Evolutionary conservation across 176 grass and related monocot genomes (phyloP).

Genomic region (Aegilops speltoides): DNA sequence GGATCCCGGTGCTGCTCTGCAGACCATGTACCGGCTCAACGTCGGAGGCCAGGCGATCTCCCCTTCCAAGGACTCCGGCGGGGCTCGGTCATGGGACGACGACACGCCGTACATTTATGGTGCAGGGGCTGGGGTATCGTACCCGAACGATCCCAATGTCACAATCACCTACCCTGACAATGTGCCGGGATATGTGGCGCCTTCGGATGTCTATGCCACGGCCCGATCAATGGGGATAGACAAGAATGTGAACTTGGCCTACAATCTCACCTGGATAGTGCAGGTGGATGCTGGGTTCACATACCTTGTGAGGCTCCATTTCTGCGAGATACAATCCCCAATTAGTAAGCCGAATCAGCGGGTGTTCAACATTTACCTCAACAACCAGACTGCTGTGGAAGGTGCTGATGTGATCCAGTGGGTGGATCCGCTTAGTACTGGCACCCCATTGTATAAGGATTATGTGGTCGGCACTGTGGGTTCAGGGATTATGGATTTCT

Average conservation of each 20-base stretch:
- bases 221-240: conserved; percentile 82
- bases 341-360: conserved; percentile 51
- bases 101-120: conserved; percentile 65
- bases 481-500: conserved; percentile 57
- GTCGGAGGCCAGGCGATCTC: conserved; percentile 71
- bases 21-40: conserved; percentile 87
- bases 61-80: conserved; percentile 58
- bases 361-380: conserved; percentile 74
- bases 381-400: conserved; percentile 51
- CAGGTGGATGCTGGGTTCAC: conserved; percentile 75
- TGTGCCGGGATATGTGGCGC: conserved; percentile 61
- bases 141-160: conserved; percentile 60
- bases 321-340: conserved; percentile 78
- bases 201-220: conserved; percentile 63
- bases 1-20: conserved; percentile 33
- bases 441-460: conserved; percentile 59
- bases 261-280: conserved; percentile 79
- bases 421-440: conserved; percentile 3
- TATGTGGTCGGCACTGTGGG: conserved; percentile 49
- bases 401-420: conserved; percentile 66
- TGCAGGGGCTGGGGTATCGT: conserved; percentile 47
- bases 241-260: conserved; percentile 48
- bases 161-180: conserved; percentile 45
- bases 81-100: conserved; percentile 69
- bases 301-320: conserved; percentile 82